Evolutionary conservation across 75 land plant species (phyloP).

Genomic region (Isoetes taiwanensis): DNA sequence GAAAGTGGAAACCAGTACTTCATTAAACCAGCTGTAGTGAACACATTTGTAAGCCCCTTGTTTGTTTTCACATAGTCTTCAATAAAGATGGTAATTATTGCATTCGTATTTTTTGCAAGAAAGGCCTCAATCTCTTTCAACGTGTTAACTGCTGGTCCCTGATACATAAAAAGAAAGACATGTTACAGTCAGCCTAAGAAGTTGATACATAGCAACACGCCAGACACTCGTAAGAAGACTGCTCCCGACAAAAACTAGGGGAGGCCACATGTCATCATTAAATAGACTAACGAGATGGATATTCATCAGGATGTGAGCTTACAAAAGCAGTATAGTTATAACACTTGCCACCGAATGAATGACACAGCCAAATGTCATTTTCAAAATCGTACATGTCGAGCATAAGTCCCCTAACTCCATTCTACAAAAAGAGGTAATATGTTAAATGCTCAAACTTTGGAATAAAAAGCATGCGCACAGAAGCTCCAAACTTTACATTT

Average conservation of each 20-base stretch:
- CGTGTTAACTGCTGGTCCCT: conserved; percentile 68
- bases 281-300: not conserved
- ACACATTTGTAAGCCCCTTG: conserved; percentile 47
- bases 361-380: conserved; percentile 68
- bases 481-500: conserved; percentile 23
- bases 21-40: conserved; percentile 46
- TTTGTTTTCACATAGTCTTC: conserved; percentile 60
- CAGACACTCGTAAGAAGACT: not conserved
- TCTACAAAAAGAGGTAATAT: conserved; percentile 21
- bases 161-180: not conserved
- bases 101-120: conserved; percentile 41
- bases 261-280: not conserved
- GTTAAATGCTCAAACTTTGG: not conserved
- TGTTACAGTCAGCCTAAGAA: not conserved
- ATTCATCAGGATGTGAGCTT: conserved; percentile 5
- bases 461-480: not conserved
- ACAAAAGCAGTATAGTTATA: conserved; percentile 55
- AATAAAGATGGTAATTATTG: conserved; percentile 66
- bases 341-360: conserved; percentile 60
- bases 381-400: conserved; percentile 65
- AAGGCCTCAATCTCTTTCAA: conserved; percentile 51
- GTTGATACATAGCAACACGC: not conserved
- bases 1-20: conserved; percentile 69
- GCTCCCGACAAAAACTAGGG: not conserved
- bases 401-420: conserved; percentile 67